These are phyloP conservation scores for Sarocladium oryzae DNA, from an alignment of 2,329 filamentous ascomycete genomes.

Conservation along the genomic window DNA sequence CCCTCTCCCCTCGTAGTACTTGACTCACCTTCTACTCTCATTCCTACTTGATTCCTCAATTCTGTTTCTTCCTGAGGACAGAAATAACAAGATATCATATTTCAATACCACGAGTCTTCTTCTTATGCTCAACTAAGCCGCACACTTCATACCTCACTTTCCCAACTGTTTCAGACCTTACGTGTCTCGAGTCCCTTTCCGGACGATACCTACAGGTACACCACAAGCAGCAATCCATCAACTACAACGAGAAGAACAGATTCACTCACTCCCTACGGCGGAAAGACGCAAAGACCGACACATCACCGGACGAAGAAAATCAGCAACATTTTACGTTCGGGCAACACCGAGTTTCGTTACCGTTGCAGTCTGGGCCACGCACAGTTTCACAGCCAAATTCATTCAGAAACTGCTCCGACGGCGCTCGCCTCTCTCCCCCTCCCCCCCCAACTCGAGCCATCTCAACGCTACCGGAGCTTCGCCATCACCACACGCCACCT, in stretches of 20 bases:
- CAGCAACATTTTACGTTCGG: too few relatives aligned
- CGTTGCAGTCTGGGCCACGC: neutral
- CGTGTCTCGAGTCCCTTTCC: conserved; percentile 6
- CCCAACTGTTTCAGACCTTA: neutral
- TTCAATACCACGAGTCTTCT: too few relatives aligned
- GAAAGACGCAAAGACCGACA: neutral
- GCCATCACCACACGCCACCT: too few relatives aligned
- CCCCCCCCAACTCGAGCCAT: neutral
- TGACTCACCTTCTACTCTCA: neutral
- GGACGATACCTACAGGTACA: neutral
- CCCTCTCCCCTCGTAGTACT: neutral
- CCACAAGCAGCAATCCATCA: neutral
- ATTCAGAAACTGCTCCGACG: neutral
- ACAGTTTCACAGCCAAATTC: neutral
- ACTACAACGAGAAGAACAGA: neutral
- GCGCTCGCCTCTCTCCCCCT: neutral
- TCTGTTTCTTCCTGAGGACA: too few relatives aligned
- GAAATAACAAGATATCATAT: neutral
- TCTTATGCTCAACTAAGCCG: too few relatives aligned
- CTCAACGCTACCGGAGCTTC: neutral
- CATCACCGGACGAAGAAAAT: neutral
- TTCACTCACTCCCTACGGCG: too few relatives aligned
- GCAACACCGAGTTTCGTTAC: neutral
- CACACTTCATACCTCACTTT: too few relatives aligned
- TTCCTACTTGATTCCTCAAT: neutral